A percentile compares a stretch with the other conserved stretches of the same genome.
Conservation (phyloP, 805 yeast genomes). For the Candida sanyiensis region DNA sequence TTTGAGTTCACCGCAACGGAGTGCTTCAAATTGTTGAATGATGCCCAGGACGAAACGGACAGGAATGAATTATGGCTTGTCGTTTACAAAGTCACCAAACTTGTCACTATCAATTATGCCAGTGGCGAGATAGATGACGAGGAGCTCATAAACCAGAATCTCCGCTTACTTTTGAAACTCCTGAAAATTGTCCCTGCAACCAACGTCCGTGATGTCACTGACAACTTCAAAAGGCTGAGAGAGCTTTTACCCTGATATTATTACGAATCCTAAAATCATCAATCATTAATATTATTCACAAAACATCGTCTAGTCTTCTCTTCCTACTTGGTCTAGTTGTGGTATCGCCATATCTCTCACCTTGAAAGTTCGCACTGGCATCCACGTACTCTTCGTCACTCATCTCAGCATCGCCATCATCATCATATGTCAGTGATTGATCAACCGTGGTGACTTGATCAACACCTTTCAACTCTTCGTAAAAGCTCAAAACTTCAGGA, state of each 20-base stretch:
- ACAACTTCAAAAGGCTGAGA: conserved; percentile 5
- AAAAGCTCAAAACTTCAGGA: conserved; percentile 64
- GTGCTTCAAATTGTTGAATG: conserved; percentile 2
- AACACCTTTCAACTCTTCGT: conserved; percentile 39
- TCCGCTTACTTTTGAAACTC: conserved; percentile 4
- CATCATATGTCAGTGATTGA: conserved; percentile 5
- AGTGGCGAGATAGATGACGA: conserved; percentile 4
- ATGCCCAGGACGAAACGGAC: not conserved
- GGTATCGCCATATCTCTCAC: conserved; percentile 9
- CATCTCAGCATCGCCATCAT: not conserved
- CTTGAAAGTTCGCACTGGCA: conserved; percentile 37
- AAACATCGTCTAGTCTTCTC: not conserved
- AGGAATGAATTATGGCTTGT: conserved; percentile 48
- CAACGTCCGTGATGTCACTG: conserved; percentile 6
- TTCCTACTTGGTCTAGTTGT: conserved; percentile 1
- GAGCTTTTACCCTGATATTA: not conserved
- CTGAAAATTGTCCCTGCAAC: conserved; percentile 8
- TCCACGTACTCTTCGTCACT: conserved; percentile 28
- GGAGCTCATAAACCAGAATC: not conserved
- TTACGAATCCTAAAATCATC: not conserved
- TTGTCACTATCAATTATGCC: conserved; percentile 7
- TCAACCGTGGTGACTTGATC: conserved; percentile 19
- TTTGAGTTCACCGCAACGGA: conserved; percentile 7
- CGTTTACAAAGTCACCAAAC: conserved; percentile 21
- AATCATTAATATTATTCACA: not conserved